These are phyloP conservation scores for Geosmithia putterillii DNA, from an alignment of 2,329 filamentous ascomycete genomes.

Conservation along the genomic window DNA sequence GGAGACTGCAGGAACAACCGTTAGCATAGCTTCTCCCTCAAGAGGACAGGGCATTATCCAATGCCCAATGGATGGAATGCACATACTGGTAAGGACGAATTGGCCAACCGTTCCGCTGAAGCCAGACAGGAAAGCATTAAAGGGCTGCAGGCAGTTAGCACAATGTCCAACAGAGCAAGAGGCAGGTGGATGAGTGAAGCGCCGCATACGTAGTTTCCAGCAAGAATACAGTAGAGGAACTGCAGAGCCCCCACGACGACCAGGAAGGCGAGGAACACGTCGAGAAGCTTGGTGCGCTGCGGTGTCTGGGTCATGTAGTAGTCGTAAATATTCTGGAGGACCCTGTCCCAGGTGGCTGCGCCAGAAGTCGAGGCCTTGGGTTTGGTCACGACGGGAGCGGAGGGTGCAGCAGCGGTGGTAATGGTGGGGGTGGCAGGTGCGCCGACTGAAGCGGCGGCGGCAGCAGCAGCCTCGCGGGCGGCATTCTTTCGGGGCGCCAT, in stretches of 20 bases:
- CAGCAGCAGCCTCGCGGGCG: slow-evolving; percentile 9
- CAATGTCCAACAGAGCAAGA: neutral
- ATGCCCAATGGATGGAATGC: slow-evolving; percentile 18
- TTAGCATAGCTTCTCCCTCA: neutral
- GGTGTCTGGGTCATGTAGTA: slow-evolving; percentile 74
- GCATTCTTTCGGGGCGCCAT: slow-evolving; percentile 41
- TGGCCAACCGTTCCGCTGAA: slow-evolving; percentile 93
- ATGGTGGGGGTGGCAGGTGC: slow-evolving; percentile 20
- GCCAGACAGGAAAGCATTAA: slow-evolving; percentile 95
- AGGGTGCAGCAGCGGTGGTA: slow-evolving; percentile 12
- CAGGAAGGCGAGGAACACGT: slow-evolving; percentile 82
- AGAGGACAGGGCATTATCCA: too few relatives aligned
- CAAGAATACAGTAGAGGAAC: slow-evolving; percentile 84
- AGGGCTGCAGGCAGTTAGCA: slow-evolving; percentile 49
- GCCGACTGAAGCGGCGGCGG: slow-evolving; percentile 7
- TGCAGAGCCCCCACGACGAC: slow-evolving; percentile 78
- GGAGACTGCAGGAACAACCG: slow-evolving; percentile 32
- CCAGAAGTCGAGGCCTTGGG: slow-evolving; percentile 3
- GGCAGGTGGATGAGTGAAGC: neutral
- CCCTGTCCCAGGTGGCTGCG: slow-evolving; percentile 36
- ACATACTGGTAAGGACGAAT: slow-evolving; percentile 76
- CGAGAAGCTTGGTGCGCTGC: slow-evolving; percentile 83
- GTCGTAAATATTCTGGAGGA: slow-evolving; percentile 58
- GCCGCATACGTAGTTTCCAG: slow-evolving; percentile 82
- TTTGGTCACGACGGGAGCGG: slow-evolving; percentile 8